These are phyloP conservation scores for Pseudofabraea citricarpa DNA, from an alignment of 2,329 filamentous ascomycete genomes.

Conservation along the genomic window DNA sequence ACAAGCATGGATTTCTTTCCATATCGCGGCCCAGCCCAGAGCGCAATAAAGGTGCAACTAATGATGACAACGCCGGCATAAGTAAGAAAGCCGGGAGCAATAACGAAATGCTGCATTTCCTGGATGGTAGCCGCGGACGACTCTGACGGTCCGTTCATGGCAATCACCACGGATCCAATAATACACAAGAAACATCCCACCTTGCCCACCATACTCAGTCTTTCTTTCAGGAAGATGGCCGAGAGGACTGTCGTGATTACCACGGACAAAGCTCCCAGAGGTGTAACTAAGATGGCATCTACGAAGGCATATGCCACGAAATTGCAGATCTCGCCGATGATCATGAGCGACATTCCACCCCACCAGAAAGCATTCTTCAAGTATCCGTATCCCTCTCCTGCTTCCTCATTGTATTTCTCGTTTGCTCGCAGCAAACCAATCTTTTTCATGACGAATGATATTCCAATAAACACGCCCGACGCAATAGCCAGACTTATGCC, in stretches of 20 bases:
- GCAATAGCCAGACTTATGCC: conserved; percentile 81
- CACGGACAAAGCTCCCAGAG: conserved; percentile 84
- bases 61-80: conserved; percentile 82
- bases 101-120: conserved; percentile 84
- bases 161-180: conserved; percentile 87
- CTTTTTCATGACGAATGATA: conserved; percentile 95
- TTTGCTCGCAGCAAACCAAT: conserved; percentile 86
- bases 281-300: conserved; percentile 92
- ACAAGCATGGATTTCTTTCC: conserved; percentile 98
- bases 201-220: conserved; percentile 92
- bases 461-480: conserved; percentile 88
- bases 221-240: conserved; percentile 92
- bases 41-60: conserved; percentile 64
- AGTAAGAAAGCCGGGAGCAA: conserved; percentile 78
- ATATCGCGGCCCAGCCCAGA: conserved; percentile 81
- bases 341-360: conserved; percentile 94
- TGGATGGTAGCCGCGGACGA: conserved; percentile 84
- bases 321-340: conserved; percentile 93
- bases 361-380: conserved; percentile 96
- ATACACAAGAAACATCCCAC: conserved; percentile 95
- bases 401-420: conserved; percentile 91
- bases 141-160: conserved; percentile 84
- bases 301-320: conserved; percentile 97
- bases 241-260: conserved; percentile 89
- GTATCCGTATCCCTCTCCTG: conserved; percentile 95